A percentile compares a stretch with the other conserved stretches of the same genome.
Conservation (phyloP, 306 rosid species). For the Sphenostylis stenocarpa region DNA sequence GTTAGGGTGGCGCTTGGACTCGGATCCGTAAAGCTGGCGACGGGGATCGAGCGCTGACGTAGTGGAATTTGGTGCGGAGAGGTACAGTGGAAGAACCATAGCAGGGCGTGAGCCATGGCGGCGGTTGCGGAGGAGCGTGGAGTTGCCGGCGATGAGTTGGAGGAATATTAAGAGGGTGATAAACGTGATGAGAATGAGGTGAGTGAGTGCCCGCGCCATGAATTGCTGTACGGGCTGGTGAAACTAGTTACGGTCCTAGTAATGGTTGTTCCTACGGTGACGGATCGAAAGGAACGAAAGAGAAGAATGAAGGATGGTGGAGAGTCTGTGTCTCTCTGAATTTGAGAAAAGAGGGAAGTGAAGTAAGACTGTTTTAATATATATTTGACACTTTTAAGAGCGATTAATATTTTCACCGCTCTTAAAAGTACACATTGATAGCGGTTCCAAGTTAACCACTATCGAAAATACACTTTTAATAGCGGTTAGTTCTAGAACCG, state of each 20-base stretch:
- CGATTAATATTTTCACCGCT: too few species aligned
- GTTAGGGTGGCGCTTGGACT: constrained; percentile 50
- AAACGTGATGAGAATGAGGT: neutral
- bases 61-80: constrained; percentile 51
- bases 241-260: constrained; percentile 32
- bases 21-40: constrained; percentile 73
- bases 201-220: constrained; percentile 50
- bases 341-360: constrained; percentile 11
- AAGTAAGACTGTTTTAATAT: too few species aligned
- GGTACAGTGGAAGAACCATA: constrained; percentile 77
- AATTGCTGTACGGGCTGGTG: constrained; percentile 38
- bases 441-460: too few species aligned
- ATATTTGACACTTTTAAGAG: too few species aligned
- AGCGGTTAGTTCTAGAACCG: too few species aligned
- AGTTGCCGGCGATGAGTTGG: constrained; percentile 30
- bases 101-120: constrained; percentile 49
- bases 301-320: neutral
- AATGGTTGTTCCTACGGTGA: neutral
- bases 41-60: constrained; percentile 42
- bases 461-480: too few species aligned
- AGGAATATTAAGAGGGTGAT: constrained; percentile 19
- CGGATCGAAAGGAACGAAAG: constrained; percentile 30
- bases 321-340: neutral
- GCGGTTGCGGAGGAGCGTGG: constrained; percentile 35
- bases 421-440: too few species aligned